These are phyloP conservation scores for Termitomyces sp. DNA, from an alignment of 768 basidiomycete genomes.

Conservation along the genomic window DNA sequence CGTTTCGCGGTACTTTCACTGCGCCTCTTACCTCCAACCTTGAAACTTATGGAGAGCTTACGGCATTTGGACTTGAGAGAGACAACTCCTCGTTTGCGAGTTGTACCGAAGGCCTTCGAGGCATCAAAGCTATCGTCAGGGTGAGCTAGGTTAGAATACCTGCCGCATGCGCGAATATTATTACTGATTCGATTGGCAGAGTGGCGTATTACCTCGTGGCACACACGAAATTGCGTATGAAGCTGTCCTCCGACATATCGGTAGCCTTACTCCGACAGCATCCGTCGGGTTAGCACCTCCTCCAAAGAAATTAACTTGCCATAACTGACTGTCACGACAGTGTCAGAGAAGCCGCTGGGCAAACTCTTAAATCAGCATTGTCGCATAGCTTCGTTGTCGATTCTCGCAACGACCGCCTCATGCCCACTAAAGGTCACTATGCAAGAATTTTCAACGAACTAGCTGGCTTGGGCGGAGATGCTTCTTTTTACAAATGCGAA, in stretches of 20 bases:
- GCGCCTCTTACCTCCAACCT: conserved; percentile 62
- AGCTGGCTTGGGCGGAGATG: conserved; percentile 82
- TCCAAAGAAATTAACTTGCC: not conserved
- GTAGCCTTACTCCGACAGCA: conserved; percentile 67
- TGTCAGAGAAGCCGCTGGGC: conserved; percentile 81
- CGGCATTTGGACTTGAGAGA: conserved; percentile 69
- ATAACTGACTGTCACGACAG: conserved; percentile 32
- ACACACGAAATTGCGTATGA: conserved; percentile 86
- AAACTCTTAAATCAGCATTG: conserved; percentile 77
- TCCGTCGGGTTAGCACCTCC: conserved; percentile 65
- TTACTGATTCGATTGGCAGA: conserved; percentile 27
- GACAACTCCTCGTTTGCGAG: conserved; percentile 82
- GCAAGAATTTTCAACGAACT: conserved; percentile 63
- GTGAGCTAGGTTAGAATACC: conserved; percentile 59
- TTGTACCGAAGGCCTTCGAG: conserved; percentile 60
- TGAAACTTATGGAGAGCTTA: conserved; percentile 64
- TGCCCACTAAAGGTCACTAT: conserved; percentile 60
- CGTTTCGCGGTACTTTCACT: conserved; percentile 69
- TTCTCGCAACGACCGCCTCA: conserved; percentile 68
- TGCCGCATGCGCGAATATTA: conserved; percentile 15
- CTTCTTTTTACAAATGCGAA: conserved; percentile 71
- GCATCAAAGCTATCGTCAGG: conserved; percentile 65
- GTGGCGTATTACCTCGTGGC: conserved; percentile 33
- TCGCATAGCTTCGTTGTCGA: conserved; percentile 76
- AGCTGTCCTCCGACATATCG: conserved; percentile 72